Percentiles rank a stretch among this genome's conserved stretches.
phyloP scores from a whole-genome alignment of 306 rosid genomes.

The Vigna radiata region DNA sequence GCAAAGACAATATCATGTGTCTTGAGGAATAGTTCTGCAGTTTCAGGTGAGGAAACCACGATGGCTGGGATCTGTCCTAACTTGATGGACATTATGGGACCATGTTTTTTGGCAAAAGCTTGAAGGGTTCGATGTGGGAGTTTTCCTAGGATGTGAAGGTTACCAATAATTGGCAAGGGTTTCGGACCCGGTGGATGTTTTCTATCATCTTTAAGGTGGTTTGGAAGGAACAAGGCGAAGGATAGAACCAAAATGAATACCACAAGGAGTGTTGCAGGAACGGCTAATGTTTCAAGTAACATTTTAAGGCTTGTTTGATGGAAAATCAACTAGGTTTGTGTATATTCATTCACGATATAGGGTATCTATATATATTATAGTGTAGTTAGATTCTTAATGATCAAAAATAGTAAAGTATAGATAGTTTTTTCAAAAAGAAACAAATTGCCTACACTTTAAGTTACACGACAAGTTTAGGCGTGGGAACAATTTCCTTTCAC shows the following conservation, averaged over 20 bases:
- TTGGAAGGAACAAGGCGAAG: not conserved
- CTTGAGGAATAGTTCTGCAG: constrained; percentile 60
- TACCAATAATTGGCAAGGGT: constrained; percentile 49
- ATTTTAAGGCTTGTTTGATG: not conserved
- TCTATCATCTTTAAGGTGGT: not conserved
- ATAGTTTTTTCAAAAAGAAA: no score
- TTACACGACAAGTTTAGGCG: no score
- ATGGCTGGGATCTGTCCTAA: constrained; percentile 46
- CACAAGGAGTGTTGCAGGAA: not conserved
- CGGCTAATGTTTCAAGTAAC: not conserved
- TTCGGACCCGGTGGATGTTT: constrained; percentile 53
- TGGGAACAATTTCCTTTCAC: no score
- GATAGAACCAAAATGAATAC: constrained; percentile 5
- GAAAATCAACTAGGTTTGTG: not conserved
- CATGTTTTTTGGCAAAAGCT: constrained; percentile 45
- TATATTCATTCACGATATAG: no score
- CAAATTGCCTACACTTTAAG: no score
- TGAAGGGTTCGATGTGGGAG: constrained; percentile 46
- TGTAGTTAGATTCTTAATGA: no score
- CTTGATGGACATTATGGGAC: constrained; percentile 52
- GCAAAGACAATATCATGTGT: constrained; percentile 51
- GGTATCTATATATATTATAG: no score
- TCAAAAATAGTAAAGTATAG: no score
- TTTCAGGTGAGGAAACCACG: constrained; percentile 47
- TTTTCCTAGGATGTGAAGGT: constrained; percentile 54